phyloP scores from a whole-genome alignment of 164 flowering plant species.

The Liriodendron chinense region DNA sequence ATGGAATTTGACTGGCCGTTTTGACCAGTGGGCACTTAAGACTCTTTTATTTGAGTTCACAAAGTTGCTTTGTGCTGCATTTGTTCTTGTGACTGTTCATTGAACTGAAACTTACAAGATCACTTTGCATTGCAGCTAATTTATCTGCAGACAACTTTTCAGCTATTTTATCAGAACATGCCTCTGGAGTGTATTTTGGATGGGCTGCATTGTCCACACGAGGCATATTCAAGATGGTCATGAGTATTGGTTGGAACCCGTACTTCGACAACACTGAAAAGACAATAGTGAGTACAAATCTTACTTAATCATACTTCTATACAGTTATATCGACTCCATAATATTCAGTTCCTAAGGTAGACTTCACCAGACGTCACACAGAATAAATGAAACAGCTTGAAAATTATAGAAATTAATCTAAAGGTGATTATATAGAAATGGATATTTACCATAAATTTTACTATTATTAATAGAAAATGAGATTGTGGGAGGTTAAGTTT shows the following conservation, averaged over 20 bases:
- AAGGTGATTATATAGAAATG: neutral
- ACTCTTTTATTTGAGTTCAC: neutral
- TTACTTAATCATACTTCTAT: neutral
- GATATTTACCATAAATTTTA: neutral
- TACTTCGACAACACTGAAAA: slow-evolving; percentile 85
- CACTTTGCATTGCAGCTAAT: slow-evolving; percentile 57
- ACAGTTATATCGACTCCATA: neutral
- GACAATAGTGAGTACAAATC: slow-evolving; percentile 65
- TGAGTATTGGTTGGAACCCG: slow-evolving; percentile 98
- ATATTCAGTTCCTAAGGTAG: neutral
- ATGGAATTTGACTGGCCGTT: neutral
- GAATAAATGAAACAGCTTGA: neutral
- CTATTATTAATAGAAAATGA: neutral
- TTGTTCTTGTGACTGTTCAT: neutral
- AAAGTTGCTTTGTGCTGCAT: neutral
- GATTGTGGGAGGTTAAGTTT: neutral
- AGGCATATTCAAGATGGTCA: slow-evolving; percentile 91
- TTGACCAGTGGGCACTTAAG: neutral
- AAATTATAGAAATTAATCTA: neutral
- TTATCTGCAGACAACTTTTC: slow-evolving; percentile 63
- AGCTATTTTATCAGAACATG: slow-evolving; percentile 52
- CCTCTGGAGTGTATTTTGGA: slow-evolving; percentile 93
- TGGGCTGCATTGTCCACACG: slow-evolving; percentile 79
- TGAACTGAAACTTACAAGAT: neutral
- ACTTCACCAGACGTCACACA: neutral